Evolutionary conservation across 1,284 basidiomycete genomes (phyloP), one percentile per base, ranked within the genome.

Genomic region (Pseudozyma sp.): DNA sequence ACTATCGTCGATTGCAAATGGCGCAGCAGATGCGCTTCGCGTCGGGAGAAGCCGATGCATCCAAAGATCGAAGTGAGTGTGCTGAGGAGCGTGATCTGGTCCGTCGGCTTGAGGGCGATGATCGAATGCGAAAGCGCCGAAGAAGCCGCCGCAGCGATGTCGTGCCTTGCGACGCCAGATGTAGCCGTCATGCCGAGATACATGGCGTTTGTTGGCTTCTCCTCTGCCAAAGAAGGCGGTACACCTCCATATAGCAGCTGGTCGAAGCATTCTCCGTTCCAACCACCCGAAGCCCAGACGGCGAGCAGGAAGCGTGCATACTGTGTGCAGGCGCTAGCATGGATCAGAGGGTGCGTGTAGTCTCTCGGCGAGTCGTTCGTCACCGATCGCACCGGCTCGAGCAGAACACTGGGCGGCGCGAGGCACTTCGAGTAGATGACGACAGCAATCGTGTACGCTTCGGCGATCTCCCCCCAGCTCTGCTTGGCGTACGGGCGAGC

Each of bases 201-300:
- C 56, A 63, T 72, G 0, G 68, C 69, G 4, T 56, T 56, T 5
- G 63, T 68, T 10, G 77, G 79, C 17, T 72, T 65, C 11, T 74
- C 72, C 43, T 78, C 75, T 1, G 70, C 81, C 35, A 84, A 58
- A 10, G 77, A 58, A 5, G 81, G 82, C 17, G 82, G 82, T 4
- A 76, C 63, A 24, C 82, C 82, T 24, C 82, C 82, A 40, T 80
- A 82, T 14, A 84, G 54, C 29, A 84, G 68, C 68, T 83, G 81
- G 64, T 84, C 82, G 52, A 83, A 83, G 30, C 75, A 77, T 47
- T 83, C 82, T 47, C 75, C 80, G 44, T 82, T 83, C 80, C 81
- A 84, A 0, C 82, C 82, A 16, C 72, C 75, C 2, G 71, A 79
- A 2, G 81, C 77, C 78, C 80, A 84, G 13, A 84, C 66, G 0